Evolutionary conservation across 2,329 filamentous ascomycete genomes (phyloP).

Genomic region (Penicillium sp.): DNA sequence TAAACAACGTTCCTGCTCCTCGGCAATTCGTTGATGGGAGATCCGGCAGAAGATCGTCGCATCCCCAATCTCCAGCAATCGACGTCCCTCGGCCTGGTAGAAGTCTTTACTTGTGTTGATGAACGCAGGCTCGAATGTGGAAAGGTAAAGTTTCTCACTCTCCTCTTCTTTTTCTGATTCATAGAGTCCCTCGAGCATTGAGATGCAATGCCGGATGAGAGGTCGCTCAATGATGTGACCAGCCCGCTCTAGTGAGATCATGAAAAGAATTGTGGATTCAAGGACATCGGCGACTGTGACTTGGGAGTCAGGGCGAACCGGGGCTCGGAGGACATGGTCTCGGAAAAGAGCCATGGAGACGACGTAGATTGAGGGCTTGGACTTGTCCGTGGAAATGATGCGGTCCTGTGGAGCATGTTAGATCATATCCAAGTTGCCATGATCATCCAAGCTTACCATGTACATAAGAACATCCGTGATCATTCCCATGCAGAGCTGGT

Average conservation of each 20-base stretch:
- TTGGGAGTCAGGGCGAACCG: slow-evolving; percentile 41
- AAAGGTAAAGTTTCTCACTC: slow-evolving; percentile 74
- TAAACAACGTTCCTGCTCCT: slow-evolving; percentile 76
- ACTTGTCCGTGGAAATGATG: slow-evolving; percentile 68
- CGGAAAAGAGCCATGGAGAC: slow-evolving; percentile 83
- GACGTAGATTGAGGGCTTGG: slow-evolving; percentile 72
- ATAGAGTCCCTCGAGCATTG: slow-evolving; percentile 87
- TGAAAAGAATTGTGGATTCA: slow-evolving; percentile 76
- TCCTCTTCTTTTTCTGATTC: slow-evolving; percentile 74
- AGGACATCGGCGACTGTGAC: slow-evolving; percentile 65
- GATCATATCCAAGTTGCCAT: not conserved
- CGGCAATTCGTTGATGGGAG: slow-evolving; percentile 65
- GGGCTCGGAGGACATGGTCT: slow-evolving; percentile 70
- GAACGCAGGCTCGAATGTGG: slow-evolving; percentile 74
- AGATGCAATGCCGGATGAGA: slow-evolving; percentile 73
- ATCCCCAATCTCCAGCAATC: slow-evolving; percentile 70
- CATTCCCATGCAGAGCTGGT: slow-evolving; percentile 94
- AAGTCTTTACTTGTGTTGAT: slow-evolving; percentile 65
- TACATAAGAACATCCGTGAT: slow-evolving; percentile 96
- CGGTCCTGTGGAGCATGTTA: slow-evolving; percentile 58
- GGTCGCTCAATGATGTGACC: slow-evolving; percentile 83
- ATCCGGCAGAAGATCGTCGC: slow-evolving; percentile 76
- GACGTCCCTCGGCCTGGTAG: slow-evolving; percentile 69
- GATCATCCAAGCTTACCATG: slow-evolving; percentile 52
- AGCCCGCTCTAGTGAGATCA: slow-evolving; percentile 85